Evolutionary conservation across 345 rosid genomes (phyloP).

Genomic region (Eucalyptus polybractea): DNA sequence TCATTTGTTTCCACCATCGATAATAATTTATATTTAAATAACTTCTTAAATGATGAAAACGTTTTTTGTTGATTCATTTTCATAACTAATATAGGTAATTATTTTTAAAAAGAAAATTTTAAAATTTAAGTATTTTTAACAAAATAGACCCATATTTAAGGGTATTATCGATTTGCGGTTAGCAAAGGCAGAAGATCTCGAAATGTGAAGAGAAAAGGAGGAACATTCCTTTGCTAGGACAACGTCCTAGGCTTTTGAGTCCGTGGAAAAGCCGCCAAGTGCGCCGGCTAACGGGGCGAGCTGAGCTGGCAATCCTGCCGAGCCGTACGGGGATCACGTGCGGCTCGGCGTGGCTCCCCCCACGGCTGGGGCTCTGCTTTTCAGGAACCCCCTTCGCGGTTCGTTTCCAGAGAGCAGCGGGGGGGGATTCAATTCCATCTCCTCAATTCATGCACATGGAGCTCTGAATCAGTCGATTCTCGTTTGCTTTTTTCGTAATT

Average conservation of each 20-base stretch:
- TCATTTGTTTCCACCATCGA: fast-evolving
- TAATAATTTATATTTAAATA: background rate
- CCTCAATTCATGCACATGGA: background rate
- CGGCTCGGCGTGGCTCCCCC: background rate
- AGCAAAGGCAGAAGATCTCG: background rate
- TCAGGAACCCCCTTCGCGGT: background rate
- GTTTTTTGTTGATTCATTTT: background rate
- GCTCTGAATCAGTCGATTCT: too few relatives aligned
- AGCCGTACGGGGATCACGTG: background rate
- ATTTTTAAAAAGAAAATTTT: too few relatives aligned
- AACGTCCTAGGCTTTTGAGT: background rate
- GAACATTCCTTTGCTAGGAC: background rate
- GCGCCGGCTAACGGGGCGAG: background rate
- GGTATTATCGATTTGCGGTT: background rate
- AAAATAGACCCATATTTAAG: background rate
- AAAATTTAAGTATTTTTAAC: background rate
- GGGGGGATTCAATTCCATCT: background rate
- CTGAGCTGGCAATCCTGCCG: background rate
- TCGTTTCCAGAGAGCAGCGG: background rate
- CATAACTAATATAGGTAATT: background rate
- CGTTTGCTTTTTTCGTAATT: too few relatives aligned
- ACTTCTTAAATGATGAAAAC: too few relatives aligned
- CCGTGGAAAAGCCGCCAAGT: background rate
- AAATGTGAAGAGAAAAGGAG: background rate
- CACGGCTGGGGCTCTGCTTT: background rate